phyloP scores from a whole-genome alignment of 371 early-diverging fungal species.

The Haplosporangium sp. region DNA sequence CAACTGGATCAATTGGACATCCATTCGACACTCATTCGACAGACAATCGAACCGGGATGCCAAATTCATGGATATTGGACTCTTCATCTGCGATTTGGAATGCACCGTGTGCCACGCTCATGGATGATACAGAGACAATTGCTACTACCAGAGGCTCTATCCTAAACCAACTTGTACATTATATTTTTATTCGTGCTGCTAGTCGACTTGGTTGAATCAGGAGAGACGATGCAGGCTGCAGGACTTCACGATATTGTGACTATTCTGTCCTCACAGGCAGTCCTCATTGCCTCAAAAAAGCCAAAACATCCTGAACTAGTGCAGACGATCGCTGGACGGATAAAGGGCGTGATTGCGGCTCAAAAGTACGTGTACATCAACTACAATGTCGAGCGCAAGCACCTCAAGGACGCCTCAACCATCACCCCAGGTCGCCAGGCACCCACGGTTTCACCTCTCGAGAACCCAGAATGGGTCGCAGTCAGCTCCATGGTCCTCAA shows the following conservation, averaged over 20 bases:
- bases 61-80: neutral
- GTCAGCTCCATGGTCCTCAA: constrained; percentile 91
- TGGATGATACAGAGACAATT: too few relatives aligned
- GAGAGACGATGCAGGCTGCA: constrained; percentile 98
- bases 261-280: constrained; percentile 86
- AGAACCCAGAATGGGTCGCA: constrained; percentile 90
- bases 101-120: too few relatives aligned
- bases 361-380: constrained; percentile 87
- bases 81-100: neutral
- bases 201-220: constrained; percentile 88
- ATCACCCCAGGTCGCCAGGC: constrained; percentile 95
- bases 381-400: constrained; percentile 83
- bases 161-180: neutral
- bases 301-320: constrained; percentile 73
- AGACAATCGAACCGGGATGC: neutral
- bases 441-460: constrained; percentile 88
- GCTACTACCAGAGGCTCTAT: neutral
- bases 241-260: constrained; percentile 90
- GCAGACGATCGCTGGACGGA: constrained; percentile 80
- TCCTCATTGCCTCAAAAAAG: constrained; percentile 81
- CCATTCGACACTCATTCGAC: too few relatives aligned
- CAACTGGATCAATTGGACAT: too few relatives aligned
- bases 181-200: neutral
- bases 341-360: constrained; percentile 93
- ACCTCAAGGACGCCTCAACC: constrained; percentile 69